These are phyloP conservation scores for Penicillium brevicompactum DNA, from an alignment of 2,329 filamentous ascomycete genomes.

Conservation along the genomic window DNA sequence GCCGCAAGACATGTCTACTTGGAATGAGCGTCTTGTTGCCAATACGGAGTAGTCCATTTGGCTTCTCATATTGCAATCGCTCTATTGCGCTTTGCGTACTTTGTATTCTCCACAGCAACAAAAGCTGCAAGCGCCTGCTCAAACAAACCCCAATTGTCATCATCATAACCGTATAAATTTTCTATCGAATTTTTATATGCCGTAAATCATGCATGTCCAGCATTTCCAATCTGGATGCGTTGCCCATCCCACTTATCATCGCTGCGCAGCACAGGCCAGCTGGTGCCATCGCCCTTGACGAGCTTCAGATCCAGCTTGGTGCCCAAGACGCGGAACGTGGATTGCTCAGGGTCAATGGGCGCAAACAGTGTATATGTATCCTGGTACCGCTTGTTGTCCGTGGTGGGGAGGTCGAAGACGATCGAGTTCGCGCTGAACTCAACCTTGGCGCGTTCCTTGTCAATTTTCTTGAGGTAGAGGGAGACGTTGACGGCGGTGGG, in stretches of 20 bases:
- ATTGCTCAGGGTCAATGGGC: slow-evolving; percentile 72
- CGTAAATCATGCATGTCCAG: slow-evolving; percentile 58
- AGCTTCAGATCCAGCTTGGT: slow-evolving; percentile 86
- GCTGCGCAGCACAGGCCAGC: slow-evolving; percentile 82
- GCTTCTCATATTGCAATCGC: no score
- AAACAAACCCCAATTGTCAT: slow-evolving; percentile 4
- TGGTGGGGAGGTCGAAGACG: slow-evolving; percentile 80
- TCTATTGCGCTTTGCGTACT: background rate
- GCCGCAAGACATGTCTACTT: no score
- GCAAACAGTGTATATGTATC: slow-evolving; percentile 75
- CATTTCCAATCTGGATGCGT: slow-evolving; percentile 86
- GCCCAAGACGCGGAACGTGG: slow-evolving; percentile 77
- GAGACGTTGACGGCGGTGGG: slow-evolving; percentile 80
- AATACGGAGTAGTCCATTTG: no score
- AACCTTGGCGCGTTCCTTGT: slow-evolving; percentile 75
- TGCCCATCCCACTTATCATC: slow-evolving; percentile 74
- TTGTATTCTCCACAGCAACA: no score
- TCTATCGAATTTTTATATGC: slow-evolving; percentile 10
- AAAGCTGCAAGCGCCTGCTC: no score
- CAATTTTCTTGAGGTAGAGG: slow-evolving; percentile 96
- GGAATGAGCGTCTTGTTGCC: no score
- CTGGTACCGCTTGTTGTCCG: slow-evolving; percentile 80
- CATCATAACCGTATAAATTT: slow-evolving; percentile 5
- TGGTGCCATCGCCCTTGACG: slow-evolving; percentile 70
- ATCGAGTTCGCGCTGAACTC: slow-evolving; percentile 66